phyloP scores from a whole-genome alignment of 345 rosid species.

The Triadica sebifera region DNA sequence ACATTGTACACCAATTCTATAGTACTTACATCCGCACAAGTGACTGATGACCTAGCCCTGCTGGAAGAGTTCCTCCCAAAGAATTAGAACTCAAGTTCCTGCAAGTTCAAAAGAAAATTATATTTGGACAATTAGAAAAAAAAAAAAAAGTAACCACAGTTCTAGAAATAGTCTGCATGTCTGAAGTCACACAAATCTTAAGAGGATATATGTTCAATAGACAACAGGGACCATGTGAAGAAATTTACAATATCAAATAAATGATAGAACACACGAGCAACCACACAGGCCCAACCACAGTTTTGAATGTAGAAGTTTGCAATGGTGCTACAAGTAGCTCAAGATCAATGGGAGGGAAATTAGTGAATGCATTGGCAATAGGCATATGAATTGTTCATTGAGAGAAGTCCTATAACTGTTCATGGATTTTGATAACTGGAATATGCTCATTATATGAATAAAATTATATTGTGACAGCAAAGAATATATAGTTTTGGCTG shows the following conservation, averaged over 20 bases:
- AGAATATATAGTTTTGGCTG: not conserved
- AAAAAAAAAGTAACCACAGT: not conserved
- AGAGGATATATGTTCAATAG: not conserved
- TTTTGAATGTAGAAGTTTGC: not conserved
- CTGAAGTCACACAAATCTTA: not conserved
- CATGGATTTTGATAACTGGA: not conserved
- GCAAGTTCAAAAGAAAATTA: slow-evolving; percentile 18
- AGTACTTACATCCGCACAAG: slow-evolving; percentile 71
- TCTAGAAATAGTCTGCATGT: not conserved
- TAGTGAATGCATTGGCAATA: not conserved
- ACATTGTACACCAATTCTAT: slow-evolving; percentile 1
- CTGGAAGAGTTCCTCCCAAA: slow-evolving; percentile 66
- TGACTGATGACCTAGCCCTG: slow-evolving; percentile 71
- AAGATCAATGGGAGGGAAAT: not conserved
- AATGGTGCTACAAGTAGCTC: not conserved
- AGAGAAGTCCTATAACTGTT: not conserved
- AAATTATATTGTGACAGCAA: not conserved
- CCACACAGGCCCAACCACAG: not conserved
- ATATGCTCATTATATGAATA: not conserved
- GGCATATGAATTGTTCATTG: not conserved
- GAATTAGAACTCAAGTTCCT: slow-evolving; percentile 86
- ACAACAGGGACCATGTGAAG: not conserved
- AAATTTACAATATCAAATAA: not conserved
- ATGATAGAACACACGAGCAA: not conserved
- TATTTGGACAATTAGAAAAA: not conserved